Evolutionary conservation across 192 early-diverging fungal species (phyloP).

Genomic region (Mortierella hygrophila): DNA sequence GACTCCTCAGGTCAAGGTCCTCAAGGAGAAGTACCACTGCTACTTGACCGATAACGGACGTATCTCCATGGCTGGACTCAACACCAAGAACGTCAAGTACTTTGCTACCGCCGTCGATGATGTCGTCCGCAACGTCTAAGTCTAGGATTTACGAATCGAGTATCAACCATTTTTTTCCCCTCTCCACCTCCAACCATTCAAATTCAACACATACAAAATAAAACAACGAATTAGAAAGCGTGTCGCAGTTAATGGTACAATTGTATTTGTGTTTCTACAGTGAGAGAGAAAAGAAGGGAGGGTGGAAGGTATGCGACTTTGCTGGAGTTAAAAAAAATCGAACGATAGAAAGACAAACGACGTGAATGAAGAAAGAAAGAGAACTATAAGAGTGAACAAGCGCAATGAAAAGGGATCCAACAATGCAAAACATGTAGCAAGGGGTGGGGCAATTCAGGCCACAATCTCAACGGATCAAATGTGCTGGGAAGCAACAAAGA

Average conservation of each 20-base stretch:
- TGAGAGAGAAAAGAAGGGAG: background rate
- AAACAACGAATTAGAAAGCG: background rate
- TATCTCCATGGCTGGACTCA: constrained; percentile 96
- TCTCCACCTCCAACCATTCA: background rate
- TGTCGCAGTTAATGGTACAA: background rate
- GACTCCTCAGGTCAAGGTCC: constrained; percentile 78
- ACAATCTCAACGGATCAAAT: too few relatives aligned
- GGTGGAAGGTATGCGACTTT: background rate
- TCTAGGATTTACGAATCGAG: too few relatives aligned
- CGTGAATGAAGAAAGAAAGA: background rate
- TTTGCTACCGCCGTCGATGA: constrained; percentile 93
- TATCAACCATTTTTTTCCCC: background rate
- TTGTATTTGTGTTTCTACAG: background rate
- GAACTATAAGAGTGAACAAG: background rate
- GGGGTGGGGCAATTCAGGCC: background rate
- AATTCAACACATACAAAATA: background rate
- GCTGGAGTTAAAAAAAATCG: too few relatives aligned
- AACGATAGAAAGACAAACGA: too few relatives aligned
- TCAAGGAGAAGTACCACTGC: constrained; percentile 90
- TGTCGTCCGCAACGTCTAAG: constrained; percentile 82
- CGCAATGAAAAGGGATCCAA: background rate
- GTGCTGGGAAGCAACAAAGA: background rate
- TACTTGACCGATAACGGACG: constrained; percentile 97
- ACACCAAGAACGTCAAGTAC: constrained; percentile 86
- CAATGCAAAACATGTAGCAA: background rate